Evolutionary conservation across 139 green algal species (phyloP).

Genomic region (Chlamydomonas applanata): DNA sequence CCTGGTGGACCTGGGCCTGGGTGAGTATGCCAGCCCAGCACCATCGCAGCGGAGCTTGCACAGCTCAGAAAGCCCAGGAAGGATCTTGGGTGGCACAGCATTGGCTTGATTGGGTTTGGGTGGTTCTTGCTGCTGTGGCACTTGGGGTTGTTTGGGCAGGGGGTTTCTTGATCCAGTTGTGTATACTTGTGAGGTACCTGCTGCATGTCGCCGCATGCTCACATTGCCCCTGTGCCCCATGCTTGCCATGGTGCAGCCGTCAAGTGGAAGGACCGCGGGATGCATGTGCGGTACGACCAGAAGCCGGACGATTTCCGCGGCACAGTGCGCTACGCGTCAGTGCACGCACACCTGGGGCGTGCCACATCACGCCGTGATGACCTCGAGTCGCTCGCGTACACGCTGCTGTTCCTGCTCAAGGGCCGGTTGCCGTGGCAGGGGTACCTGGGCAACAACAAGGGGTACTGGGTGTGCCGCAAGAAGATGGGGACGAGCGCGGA

Average conservation of each 20-base stretch:
- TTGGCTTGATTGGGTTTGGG: too few relatives aligned
- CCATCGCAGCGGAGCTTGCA: too few relatives aligned
- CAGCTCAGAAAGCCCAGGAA: too few relatives aligned
- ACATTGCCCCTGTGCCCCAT: too few relatives aligned
- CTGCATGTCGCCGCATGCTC: too few relatives aligned
- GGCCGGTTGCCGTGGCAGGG: slow-evolving; percentile 85
- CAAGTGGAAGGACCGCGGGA: slow-evolving; percentile 73
- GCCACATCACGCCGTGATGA: slow-evolving; percentile 94
- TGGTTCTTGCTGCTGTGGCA: not conserved
- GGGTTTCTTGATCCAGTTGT: too few relatives aligned
- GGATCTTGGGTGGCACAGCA: too few relatives aligned
- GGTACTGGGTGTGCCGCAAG: slow-evolving; percentile 89
- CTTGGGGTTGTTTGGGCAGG: not conserved
- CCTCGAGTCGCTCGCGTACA: slow-evolving; percentile 98
- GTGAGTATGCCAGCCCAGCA: slow-evolving; percentile 3
- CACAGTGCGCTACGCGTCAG: slow-evolving; percentile 96
- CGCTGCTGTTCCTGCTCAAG: slow-evolving; percentile 97
- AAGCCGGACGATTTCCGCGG: slow-evolving; percentile 96
- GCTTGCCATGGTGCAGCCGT: slow-evolving; percentile 52
- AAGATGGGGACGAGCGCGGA: slow-evolving; percentile 98
- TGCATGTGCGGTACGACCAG: slow-evolving; percentile 99
- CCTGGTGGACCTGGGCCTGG: slow-evolving; percentile 96
- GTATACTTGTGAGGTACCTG: too few relatives aligned
- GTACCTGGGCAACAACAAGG: slow-evolving; percentile 62
- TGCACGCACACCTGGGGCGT: slow-evolving; percentile 97